Evolutionary conservation across 345 rosid genomes (phyloP).

Genomic region (Sisymbrium altissimum): DNA sequence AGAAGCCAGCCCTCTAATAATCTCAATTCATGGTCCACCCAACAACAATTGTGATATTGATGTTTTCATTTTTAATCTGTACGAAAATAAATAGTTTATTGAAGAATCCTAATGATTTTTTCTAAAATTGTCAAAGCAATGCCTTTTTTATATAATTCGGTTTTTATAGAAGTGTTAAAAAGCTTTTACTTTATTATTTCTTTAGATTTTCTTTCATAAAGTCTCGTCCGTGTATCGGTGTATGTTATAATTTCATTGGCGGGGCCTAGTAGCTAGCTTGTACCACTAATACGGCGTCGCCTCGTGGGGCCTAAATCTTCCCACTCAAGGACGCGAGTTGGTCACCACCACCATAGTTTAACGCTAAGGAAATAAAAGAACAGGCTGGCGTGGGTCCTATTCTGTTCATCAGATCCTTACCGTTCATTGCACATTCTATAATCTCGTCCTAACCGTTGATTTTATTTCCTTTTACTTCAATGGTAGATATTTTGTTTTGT

Average conservation of each 20-base stretch:
- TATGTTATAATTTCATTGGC: not conserved
- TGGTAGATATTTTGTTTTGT: not conserved
- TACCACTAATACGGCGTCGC: slow-evolving; percentile 25
- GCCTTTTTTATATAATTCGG: not conserved
- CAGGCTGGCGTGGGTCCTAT: slow-evolving; percentile 26
- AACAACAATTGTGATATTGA: slow-evolving; percentile 14
- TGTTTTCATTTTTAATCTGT: not conserved
- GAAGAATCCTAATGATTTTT: not conserved
- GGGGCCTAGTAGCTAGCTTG: slow-evolving; percentile 26
- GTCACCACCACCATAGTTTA: slow-evolving; percentile 25
- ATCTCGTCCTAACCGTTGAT: slow-evolving; percentile 26
- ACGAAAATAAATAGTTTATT: not conserved
- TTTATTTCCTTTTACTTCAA: not conserved
- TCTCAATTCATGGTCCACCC: slow-evolving; percentile 24
- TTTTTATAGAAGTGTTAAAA: not conserved
- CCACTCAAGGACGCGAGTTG: slow-evolving; percentile 31
- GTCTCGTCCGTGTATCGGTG: slow-evolving; percentile 25
- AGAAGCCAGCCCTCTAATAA: slow-evolving; percentile 14
- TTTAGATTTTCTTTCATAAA: not conserved
- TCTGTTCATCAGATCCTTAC: not conserved
- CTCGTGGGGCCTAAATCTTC: slow-evolving; percentile 15
- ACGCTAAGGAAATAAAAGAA: not conserved
- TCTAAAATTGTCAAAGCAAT: not conserved
- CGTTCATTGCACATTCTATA: slow-evolving; percentile 4
- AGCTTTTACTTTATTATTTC: slow-evolving; percentile 7